phyloP scores from a whole-genome alignment of 192 early-diverging fungal genomes.

The Backusella luteola region DNA sequence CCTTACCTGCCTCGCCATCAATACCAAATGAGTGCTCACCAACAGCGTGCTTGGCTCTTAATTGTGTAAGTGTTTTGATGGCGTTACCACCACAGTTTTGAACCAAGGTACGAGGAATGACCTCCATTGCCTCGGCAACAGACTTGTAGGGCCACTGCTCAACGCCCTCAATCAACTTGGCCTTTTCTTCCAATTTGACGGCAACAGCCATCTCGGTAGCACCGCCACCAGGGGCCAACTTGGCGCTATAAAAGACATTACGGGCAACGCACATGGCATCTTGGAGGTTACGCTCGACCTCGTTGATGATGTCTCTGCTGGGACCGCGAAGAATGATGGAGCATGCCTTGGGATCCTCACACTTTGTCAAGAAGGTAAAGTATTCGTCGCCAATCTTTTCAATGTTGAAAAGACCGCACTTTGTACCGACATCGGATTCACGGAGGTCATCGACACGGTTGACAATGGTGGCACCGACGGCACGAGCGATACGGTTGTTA shows the following conservation, averaged over 20 bases:
- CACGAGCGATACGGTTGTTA: slow-evolving; percentile 98
- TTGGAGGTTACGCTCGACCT: slow-evolving; percentile 98
- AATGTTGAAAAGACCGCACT: slow-evolving; percentile 91
- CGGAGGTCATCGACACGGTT: slow-evolving; percentile 97
- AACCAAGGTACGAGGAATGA: slow-evolving; percentile 96
- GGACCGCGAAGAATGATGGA: slow-evolving; percentile 97
- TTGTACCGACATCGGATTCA: slow-evolving; percentile 91
- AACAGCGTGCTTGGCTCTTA: slow-evolving; percentile 92
- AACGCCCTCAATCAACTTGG: slow-evolving; percentile 86
- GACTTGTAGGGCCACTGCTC: slow-evolving; percentile 97
- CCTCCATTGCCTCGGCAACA: slow-evolving; percentile 93
- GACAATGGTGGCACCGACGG: slow-evolving; percentile 95
- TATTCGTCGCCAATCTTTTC: slow-evolving; percentile 99
- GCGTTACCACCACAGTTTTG: slow-evolving; percentile 99
- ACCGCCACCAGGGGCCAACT: slow-evolving; percentile 93
- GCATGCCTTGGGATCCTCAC: slow-evolving; percentile 97
- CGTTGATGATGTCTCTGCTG: slow-evolving; percentile 95
- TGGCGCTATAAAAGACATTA: slow-evolving; percentile 96
- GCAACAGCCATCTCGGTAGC: slow-evolving; percentile 97
- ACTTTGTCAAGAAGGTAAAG: slow-evolving; percentile 94
- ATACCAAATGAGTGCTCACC: slow-evolving; percentile 92
- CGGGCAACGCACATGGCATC: slow-evolving; percentile 99
- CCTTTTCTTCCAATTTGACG: slow-evolving; percentile 86
- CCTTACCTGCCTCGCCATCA: slow-evolving; percentile 87
- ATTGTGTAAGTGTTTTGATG: slow-evolving; percentile 92